Evolutionary conservation across 2,329 filamentous ascomycete species (phyloP).

Genomic region (Reticulascus tulasneorum): DNA sequence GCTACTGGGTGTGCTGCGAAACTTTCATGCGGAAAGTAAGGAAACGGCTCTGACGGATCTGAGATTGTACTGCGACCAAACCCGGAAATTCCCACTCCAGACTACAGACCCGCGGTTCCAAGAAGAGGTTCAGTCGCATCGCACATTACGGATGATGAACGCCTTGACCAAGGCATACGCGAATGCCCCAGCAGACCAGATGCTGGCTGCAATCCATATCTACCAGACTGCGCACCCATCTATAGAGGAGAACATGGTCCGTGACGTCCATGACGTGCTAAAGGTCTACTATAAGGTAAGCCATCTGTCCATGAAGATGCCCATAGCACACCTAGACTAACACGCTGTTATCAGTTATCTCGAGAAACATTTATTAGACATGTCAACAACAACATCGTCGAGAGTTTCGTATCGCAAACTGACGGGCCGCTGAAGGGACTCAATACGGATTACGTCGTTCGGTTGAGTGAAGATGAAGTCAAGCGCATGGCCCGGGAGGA

Average conservation of each 20-base stretch:
- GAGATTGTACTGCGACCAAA: constrained; percentile 6
- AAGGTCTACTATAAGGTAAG: constrained; percentile 33
- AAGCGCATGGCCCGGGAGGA: constrained; percentile 19
- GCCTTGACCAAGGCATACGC: constrained; percentile 9
- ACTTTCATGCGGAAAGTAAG: constrained; percentile 3
- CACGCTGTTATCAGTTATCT: constrained; percentile 8
- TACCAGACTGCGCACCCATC: constrained; percentile 18
- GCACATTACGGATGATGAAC: constrained; percentile 16
- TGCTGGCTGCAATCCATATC: constrained; percentile 7
- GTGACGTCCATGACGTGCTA: constrained; percentile 31
- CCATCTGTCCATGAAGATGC: neutral
- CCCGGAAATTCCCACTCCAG: constrained; percentile 14
- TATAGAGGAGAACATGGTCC: constrained; percentile 21
- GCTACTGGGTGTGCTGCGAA: constrained; percentile 2
- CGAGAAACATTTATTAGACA: constrained; percentile 20
- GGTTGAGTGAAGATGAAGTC: constrained; percentile 15
- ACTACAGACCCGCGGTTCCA: constrained; percentile 20
- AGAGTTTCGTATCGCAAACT: constrained; percentile 17
- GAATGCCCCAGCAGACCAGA: neutral
- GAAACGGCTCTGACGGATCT: constrained; percentile 3
- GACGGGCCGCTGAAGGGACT: constrained; percentile 19
- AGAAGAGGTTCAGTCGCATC: constrained; percentile 15
- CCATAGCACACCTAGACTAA: neutral
- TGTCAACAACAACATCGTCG: constrained; percentile 18
- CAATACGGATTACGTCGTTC: constrained; percentile 16